These are phyloP conservation scores for Capsicum baccatum DNA, from an alignment of 257 asterid species.

Conservation along the genomic window DNA sequence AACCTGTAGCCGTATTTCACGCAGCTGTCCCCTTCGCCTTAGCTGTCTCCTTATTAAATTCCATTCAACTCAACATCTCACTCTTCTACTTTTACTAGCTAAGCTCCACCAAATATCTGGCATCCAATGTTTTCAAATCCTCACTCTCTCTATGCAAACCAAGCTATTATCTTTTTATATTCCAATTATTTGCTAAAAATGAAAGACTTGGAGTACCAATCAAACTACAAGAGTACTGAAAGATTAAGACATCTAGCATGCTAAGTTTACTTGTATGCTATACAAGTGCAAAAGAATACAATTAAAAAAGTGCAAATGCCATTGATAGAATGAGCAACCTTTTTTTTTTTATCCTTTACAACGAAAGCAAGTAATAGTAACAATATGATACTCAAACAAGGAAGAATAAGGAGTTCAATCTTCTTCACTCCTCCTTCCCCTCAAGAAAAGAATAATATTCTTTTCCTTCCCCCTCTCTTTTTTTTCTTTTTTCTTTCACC, in stretches of 20 bases:
- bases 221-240: no score
- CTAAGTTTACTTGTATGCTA: neutral
- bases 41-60: neutral
- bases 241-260: neutral
- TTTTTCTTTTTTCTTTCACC: no score
- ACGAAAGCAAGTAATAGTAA: neutral
- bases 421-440: conserved; percentile 27
- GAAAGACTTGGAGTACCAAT: no score
- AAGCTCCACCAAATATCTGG: no score
- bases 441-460: conserved; percentile 27
- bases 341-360: neutral
- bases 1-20: conserved; percentile 4
- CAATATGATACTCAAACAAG: conserved; percentile 19
- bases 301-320: neutral
- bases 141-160: no score
- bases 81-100: no score
- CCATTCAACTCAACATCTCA: no score
- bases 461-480: neutral
- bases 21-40: neutral
- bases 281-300: neutral
- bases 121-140: no score
- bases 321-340: neutral
- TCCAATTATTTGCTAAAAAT: no score
- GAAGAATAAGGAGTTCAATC: conserved; percentile 26
- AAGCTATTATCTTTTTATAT: no score